Percentiles rank a stretch among this genome's conserved stretches.
Conservation (phyloP, 2,329 filamentous ascomycete species). For the Ploettnerulaceae sp. region DNA sequence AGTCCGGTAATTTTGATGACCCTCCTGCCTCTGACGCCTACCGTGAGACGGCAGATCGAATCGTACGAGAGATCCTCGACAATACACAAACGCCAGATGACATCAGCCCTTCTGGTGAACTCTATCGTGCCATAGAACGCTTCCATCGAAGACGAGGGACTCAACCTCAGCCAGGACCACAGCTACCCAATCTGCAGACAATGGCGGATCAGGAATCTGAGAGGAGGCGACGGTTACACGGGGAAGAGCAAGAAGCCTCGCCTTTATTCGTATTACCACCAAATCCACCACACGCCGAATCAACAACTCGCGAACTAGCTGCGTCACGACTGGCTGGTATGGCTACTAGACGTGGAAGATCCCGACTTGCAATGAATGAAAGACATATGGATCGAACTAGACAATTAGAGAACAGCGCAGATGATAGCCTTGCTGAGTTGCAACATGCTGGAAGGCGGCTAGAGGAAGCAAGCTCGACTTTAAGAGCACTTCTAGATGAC, state of each 20-base stretch:
- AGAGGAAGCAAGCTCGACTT: conserved; percentile 26
- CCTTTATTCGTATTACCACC: conserved; percentile 27
- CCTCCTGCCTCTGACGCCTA: conserved; percentile 26
- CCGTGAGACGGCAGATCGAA: conserved; percentile 29
- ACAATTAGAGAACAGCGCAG: conserved; percentile 13
- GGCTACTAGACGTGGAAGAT: conserved; percentile 16
- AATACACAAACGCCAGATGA: conserved; percentile 34
- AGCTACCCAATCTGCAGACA: conserved; percentile 15
- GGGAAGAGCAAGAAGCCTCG: conserved; percentile 19
- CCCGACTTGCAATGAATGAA: conserved; percentile 27
- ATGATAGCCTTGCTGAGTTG: conserved; percentile 22
- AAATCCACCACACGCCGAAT: conserved; percentile 12
- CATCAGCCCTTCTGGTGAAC: conserved; percentile 41
- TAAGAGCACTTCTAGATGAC: conserved; percentile 28
- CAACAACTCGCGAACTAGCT: conserved; percentile 13
- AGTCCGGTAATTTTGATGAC: conserved; percentile 31
- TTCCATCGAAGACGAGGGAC: conserved; percentile 33
- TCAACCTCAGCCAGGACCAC: conserved; percentile 21
- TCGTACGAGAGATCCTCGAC: conserved; percentile 38
- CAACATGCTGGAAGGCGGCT: conserved; percentile 28
- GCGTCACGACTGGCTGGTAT: conserved; percentile 1
- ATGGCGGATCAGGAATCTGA: conserved; percentile 29
- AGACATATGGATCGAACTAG: conserved; percentile 31
- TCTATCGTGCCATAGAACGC: conserved; percentile 41
- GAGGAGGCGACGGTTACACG: conserved; percentile 13